Evolutionary conservation across 1,139 yeast genomes (phyloP).

Genomic region (Hansenula sp.): DNA sequence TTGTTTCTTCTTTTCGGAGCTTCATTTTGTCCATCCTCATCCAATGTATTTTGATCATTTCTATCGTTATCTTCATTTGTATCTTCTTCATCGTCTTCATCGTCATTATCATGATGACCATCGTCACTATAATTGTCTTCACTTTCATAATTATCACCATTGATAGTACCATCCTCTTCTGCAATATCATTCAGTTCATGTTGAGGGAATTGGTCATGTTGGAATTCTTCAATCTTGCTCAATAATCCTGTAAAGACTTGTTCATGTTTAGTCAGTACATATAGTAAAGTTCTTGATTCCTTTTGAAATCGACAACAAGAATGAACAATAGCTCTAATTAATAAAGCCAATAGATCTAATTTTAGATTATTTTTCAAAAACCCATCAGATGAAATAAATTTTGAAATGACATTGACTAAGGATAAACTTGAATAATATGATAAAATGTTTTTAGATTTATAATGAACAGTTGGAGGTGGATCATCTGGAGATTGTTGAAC

Average conservation of each 20-base stretch:
- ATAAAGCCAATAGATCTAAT: conserved; percentile 54
- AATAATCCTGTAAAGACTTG: conserved; percentile 24
- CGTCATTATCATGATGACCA: conserved; percentile 4
- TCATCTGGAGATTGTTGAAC: conserved; percentile 22
- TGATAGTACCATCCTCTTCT: conserved; percentile 2
- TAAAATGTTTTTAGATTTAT: conserved; percentile 33
- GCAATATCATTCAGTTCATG: conserved; percentile 8
- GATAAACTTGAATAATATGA: conserved; percentile 60
- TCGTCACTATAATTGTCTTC: background rate
- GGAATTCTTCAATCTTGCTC: conserved; percentile 21
- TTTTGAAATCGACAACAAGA: conserved; percentile 45
- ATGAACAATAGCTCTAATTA: conserved; percentile 51
- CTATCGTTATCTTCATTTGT: conserved; percentile 5
- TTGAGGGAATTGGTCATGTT: conserved; percentile 6
- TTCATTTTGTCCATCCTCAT: conserved; percentile 4
- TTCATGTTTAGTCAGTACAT: conserved; percentile 47
- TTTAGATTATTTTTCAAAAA: conserved; percentile 30
- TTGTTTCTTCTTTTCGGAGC: background rate
- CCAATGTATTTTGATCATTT: background rate
- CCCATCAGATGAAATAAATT: conserved; percentile 10
- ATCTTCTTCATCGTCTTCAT: conserved; percentile 5
- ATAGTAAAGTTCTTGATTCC: conserved; percentile 52
- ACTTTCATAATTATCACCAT: conserved; percentile 2
- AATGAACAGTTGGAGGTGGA: conserved; percentile 16
- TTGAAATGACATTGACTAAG: conserved; percentile 48